These are phyloP conservation scores for Pythium vanterpoolii DNA, from an alignment of 352 stramenopile genomes.

Conservation along the genomic window DNA sequence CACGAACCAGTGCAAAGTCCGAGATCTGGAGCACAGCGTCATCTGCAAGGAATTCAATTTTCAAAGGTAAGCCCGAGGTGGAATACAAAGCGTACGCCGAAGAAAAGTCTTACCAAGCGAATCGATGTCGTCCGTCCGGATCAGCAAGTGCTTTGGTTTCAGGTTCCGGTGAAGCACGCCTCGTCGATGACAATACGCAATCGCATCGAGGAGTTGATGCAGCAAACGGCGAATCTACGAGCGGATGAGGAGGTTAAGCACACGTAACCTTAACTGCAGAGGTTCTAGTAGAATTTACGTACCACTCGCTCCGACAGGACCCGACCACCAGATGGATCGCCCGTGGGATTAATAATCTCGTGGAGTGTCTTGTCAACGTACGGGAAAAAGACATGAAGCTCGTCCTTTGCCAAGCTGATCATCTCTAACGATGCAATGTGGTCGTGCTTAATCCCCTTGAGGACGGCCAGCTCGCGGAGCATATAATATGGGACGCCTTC, in stretches of 20 bases:
- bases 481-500: constrained; percentile 94
- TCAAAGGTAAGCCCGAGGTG: background rate
- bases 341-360: constrained; percentile 89
- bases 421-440: constrained; percentile 87
- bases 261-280: too few relatives aligned
- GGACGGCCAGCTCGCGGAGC: constrained; percentile 85
- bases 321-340: constrained; percentile 73
- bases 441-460: constrained; percentile 85
- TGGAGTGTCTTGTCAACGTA: constrained; percentile 90
- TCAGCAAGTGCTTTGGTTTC: constrained; percentile 88
- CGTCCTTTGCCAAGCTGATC: constrained; percentile 82
- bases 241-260: too few relatives aligned
- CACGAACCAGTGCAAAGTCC: constrained; percentile 88
- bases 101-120: constrained; percentile 47
- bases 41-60: constrained; percentile 13
- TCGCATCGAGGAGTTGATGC: constrained; percentile 84
- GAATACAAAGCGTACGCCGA: background rate
- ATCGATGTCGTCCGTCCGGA: constrained; percentile 64
- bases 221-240: constrained; percentile 70
- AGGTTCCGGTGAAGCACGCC: constrained; percentile 89
- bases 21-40: constrained; percentile 79
- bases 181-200: constrained; percentile 86
- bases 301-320: constrained; percentile 73
- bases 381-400: constrained; percentile 89
- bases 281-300: constrained; percentile 18